Conservation (phyloP, 805 yeast species). For the Candida ortonii region DNA sequence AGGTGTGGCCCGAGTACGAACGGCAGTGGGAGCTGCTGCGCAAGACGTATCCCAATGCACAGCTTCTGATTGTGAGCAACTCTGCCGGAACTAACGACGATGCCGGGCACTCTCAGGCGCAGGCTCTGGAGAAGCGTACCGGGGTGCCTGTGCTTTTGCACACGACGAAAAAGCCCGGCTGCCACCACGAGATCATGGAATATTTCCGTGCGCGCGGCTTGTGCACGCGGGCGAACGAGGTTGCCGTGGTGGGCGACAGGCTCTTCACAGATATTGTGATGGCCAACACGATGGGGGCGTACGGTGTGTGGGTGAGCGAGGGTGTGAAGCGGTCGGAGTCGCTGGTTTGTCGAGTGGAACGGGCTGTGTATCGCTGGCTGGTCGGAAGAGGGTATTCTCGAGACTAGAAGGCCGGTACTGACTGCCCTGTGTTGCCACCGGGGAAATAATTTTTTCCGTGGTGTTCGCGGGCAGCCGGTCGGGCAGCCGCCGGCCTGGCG, state of each 20-base stretch:
- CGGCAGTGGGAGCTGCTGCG: conserved; percentile 55
- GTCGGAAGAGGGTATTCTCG: conserved; percentile 4
- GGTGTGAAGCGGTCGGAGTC: conserved; percentile 65
- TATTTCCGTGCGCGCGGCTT: conserved; percentile 52
- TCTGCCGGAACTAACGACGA: conserved; percentile 92
- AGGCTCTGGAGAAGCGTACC: conserved; percentile 54
- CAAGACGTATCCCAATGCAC: conserved; percentile 57
- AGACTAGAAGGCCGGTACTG: too few relatives aligned
- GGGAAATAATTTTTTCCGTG: too few relatives aligned
- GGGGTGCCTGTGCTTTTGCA: conserved; percentile 73
- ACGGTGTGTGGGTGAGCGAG: conserved; percentile 76
- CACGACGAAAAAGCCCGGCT: conserved; percentile 78
- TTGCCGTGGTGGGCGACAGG: conserved; percentile 88
- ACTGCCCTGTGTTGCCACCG: too few relatives aligned
- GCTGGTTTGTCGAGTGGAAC: conserved; percentile 51
- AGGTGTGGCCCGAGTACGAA: conserved; percentile 73
- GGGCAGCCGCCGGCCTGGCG: too few relatives aligned
- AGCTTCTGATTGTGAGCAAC: conserved; percentile 77
- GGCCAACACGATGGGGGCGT: conserved; percentile 92
- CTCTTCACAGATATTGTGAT: conserved; percentile 86
- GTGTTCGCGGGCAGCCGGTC: too few relatives aligned
- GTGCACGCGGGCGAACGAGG: conserved; percentile 50
- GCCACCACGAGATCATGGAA: conserved; percentile 62
- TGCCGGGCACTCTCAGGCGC: conserved; percentile 54
- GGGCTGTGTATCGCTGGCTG: conserved; percentile 29